Conservation (phyloP, 148 eudicot genomes). For the Nepenthes gracilis region DNA sequence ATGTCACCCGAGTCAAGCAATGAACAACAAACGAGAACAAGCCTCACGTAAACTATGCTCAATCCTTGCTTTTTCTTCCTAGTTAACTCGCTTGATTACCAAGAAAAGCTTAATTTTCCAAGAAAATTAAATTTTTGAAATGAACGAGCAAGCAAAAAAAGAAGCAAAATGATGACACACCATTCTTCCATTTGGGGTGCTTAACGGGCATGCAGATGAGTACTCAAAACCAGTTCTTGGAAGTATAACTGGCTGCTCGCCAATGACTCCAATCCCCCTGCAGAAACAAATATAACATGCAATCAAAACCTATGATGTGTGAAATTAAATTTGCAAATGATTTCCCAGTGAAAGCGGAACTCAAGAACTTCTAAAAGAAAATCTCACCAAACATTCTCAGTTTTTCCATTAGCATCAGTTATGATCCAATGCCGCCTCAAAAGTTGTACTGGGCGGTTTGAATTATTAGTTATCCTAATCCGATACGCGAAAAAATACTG, state of each 20-base stretch:
- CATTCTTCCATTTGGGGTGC: constrained; percentile 89
- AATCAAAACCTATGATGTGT: background rate
- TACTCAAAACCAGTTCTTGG: constrained; percentile 94
- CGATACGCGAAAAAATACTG: constrained; percentile 87
- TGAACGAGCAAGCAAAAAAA: background rate
- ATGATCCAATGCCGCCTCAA: constrained; percentile 98
- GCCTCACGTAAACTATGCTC: too few relatives aligned
- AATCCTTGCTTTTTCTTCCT: too few relatives aligned
- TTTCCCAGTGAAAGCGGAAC: background rate
- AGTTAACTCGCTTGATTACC: too few relatives aligned
- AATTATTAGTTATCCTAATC: constrained; percentile 90
- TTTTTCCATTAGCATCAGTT: constrained; percentile 71
- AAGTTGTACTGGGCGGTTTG: constrained; percentile 89
- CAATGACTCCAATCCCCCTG: constrained; percentile 93
- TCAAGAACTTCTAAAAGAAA: background rate
- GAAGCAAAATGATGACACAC: constrained; percentile 25
- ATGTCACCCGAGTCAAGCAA: too few relatives aligned
- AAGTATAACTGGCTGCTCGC: constrained; percentile 95
- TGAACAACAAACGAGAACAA: too few relatives aligned
- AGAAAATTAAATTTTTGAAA: background rate
- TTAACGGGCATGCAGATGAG: constrained; percentile 92
- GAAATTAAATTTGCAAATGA: background rate
- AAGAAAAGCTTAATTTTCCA: background rate
- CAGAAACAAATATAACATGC: constrained; percentile 2
- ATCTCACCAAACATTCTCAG: constrained; percentile 77